Percentiles rank a stretch among this genome's conserved stretches.
Evolutionary conservation across 352 stramenopile genomes (phyloP).

Genomic region (Globisporangium paroecandrum): DNA sequence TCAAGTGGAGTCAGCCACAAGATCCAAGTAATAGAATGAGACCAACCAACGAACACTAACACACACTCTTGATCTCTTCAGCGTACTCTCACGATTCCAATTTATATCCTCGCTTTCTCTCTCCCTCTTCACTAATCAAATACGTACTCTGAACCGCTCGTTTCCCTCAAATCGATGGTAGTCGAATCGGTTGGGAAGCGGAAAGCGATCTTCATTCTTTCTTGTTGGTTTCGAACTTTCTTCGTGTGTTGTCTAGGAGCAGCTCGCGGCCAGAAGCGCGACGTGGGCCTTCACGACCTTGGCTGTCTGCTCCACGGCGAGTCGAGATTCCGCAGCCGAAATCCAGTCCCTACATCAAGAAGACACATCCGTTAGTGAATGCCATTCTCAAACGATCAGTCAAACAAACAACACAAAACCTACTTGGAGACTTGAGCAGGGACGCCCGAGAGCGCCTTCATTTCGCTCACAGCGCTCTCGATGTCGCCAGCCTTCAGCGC

Average conservation of each 20-base stretch:
- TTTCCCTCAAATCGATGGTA: not conserved
- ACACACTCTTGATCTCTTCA: constrained; percentile 1
- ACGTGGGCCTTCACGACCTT: constrained; percentile 85
- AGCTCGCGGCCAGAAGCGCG: constrained; percentile 75
- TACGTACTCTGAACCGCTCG: not conserved
- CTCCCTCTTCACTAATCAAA: not conserved
- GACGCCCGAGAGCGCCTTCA: constrained; percentile 63
- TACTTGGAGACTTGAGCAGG: constrained; percentile 64
- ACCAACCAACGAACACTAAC: not conserved
- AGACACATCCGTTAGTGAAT: not conserved
- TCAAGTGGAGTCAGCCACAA: not conserved
- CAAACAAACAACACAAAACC: not conserved
- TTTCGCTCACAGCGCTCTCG: constrained; percentile 62
- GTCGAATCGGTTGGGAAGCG: not conserved
- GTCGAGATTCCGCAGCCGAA: constrained; percentile 58
- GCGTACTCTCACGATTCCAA: constrained; percentile 7
- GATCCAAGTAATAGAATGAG: not conserved
- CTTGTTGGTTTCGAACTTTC: not conserved
- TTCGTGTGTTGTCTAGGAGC: constrained; percentile 38
- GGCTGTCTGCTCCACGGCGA: constrained; percentile 78
- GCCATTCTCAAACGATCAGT: not conserved
- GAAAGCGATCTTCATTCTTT: not conserved
- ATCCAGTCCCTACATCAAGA: constrained; percentile 56
- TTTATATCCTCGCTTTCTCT: constrained; percentile 5
- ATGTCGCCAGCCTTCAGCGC: constrained; percentile 80